Evolutionary conservation across 345 rosid species (phyloP), one percentile per base, ranked within the genome.

Genomic region (Rubroshorea leprosula): DNA sequence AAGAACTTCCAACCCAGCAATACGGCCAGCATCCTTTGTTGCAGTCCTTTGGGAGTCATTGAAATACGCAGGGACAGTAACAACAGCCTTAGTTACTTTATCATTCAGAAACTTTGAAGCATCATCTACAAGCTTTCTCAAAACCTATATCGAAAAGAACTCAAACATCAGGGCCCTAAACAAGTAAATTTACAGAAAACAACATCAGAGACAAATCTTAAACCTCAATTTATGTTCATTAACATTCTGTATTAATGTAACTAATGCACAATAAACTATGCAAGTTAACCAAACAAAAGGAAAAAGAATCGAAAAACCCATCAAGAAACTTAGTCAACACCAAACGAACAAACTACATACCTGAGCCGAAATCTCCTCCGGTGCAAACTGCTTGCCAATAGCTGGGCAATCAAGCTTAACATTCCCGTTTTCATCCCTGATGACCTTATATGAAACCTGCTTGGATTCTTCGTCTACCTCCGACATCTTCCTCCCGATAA

Each of bases 301-400:
- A 35, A 10, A 44, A 51, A 24, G 26, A 49, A 29, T 20, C 16
- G 19, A 38, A 43, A 13, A 27, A 59, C 17, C 16, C 27, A 49
- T 8, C 16, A 11, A 23, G 12, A 35, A 29, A 29, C 41, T 31
- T n/a, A n/a, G n/a, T 15, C 26, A 27, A 16, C 39, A 43, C 2
- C n/a, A 19, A 2, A 17, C n/a, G n/a, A 39, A 24, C 13, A 44
- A 54, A 0, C 12, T 47, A 64, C 7, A 2, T 73, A 93, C 99
- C 97, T 93, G 99, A 62, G 97, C 97, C 5, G 99, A 93, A 63
- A 93, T 93, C 72, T 93, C 99, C 73, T 93, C 99, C 7, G 97
- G 92, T 0, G 99, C 95, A 57, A 90, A 93, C 46, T 82, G 97
- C 75, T 87, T 93, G 2, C 88, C 88, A 35, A 85, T 83, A 0